Percentiles rank a stretch among this genome's conserved stretches.
These are phyloP conservation scores for Physcomitrellopsis africana DNA, from an alignment of 225 moss, liverwort and hornwort species.

Conservation along the genomic window DNA sequence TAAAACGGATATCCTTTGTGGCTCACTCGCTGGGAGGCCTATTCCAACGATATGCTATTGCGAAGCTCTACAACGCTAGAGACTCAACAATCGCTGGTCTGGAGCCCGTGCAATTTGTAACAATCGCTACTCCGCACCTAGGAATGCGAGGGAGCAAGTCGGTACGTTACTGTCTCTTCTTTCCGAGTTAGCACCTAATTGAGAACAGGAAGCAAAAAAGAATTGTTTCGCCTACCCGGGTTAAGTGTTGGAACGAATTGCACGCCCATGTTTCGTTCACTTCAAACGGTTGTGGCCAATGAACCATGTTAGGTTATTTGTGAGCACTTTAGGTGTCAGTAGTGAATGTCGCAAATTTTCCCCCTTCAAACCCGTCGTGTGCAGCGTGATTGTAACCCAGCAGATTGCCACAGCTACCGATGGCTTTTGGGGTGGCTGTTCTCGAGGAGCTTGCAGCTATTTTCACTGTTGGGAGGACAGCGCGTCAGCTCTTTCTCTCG, in stretches of 20 bases:
- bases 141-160: conserved; percentile 87
- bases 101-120: conserved; percentile 73
- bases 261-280: neutral
- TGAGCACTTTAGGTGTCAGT: conserved; percentile 34
- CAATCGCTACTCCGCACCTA: conserved; percentile 88
- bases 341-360: conserved; percentile 32
- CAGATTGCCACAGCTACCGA: conserved; percentile 74
- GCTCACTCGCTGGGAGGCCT: conserved; percentile 92
- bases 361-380: conserved; percentile 38
- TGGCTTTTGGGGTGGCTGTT: conserved; percentile 79
- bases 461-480: conserved; percentile 75
- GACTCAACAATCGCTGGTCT: conserved; percentile 69
- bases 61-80: conserved; percentile 50
- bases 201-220: neutral
- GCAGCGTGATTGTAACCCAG: conserved; percentile 45
- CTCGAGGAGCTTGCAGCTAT: conserved; percentile 84
- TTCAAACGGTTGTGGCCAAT: neutral
- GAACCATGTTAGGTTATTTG: neutral
- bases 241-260: neutral
- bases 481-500: conserved; percentile 83
- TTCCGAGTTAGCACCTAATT: neutral
- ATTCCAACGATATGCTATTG: conserved; percentile 80
- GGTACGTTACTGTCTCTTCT: conserved; percentile 46
- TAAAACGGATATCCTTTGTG: conserved; percentile 79
- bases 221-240: neutral